Base-by-base conservation (phyloP, 2,329 filamentous ascomycete species). In the Pochonia chlamydosporia region DNA sequence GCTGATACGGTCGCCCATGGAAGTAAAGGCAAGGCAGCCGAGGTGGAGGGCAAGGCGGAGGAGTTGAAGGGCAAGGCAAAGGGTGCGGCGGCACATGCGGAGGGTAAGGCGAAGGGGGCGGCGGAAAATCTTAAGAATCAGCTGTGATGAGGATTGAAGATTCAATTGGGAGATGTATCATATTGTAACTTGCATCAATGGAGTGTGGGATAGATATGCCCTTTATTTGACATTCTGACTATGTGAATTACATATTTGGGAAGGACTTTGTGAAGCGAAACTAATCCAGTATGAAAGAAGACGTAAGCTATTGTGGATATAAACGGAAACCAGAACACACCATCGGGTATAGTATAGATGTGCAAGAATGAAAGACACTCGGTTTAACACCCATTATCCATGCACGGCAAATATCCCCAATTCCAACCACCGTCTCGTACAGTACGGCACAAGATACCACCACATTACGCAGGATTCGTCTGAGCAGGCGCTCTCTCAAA, bases 1-100 rank as follows among this genome's bases (percentile, higher is more conserved):
- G 37, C 42, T 30, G 49, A 50, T 13, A 21, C 66, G 23, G 61
- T 65, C 10, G 54, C 66, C 5, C 60, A 73, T 3, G 61, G 61
- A n/a, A 59, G 51, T 3, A 61, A 63, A 11, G 68, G 63, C 44
- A 59, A 63, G 49, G 62, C 64, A 11, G 56, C 66, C 5, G 60
- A 74, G 3, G 56, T 63, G 16, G 59, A 54, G 11, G 68, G 65
- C 44, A 59, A 63, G 49, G 54, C 62, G 3, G 47, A 59, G 20
- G 59, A 64, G 49, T 33, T 63, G 10, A 55, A 56, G 54, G 70
- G 69, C 3, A 61, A 62, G 45, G 63, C 60, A 8, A 84, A 62
- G 46, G 56, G 49, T 24, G 66, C 65, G 21, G 59, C 63, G 18
- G 61, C 61, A 45, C 63, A 69, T 52, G 25, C 61, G 63, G 53